Evolutionary conservation across 1,284 basidiomycete species (phyloP), one percentile per base, ranked within the genome.

Genomic region (Sparassis latifolia): DNA sequence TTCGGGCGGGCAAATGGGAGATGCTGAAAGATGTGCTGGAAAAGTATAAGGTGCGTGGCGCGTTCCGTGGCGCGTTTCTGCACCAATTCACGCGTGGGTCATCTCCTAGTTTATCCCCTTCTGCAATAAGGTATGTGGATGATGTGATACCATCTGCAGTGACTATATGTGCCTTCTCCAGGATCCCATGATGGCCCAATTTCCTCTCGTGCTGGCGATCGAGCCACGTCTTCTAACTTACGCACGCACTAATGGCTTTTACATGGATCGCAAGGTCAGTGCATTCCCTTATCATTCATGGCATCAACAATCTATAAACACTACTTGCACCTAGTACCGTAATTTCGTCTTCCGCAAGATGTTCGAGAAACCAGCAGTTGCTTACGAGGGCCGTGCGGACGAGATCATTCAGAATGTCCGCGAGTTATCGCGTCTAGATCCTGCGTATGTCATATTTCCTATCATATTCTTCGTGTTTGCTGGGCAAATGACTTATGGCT

Each of bases 281-380:
- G 35, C 43, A 49, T 48, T 54, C 50, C 42, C 35, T 48, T 33
- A 44, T 50, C 39, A 27, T 42, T 38, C 47, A 10, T 38, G 48
- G 44, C 39, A 49, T 39, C 49, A 31, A 33, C 47, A 41, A 53
- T 35, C 47, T 48, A 46, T 46, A 48, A 45, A 50, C 45, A 12
- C 27, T 46, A 40, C 39, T 48, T 38, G 47, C 47, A 51, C n/a
- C 37, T 56, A 88, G 85, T 86, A 89, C 62, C 84, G 85, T 44
- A 82, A 89, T 62, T 89, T 87, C 58, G 79, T 89, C 9, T 88
- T 88, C 62, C 82, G 86, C 49, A 86, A 86, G 65, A 87, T 89
- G 78, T 88, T 89, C 57, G 85, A 87, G 66, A 77, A 79, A 52
- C 73, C 76, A 40, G 62, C 75, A 12, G 65, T 72, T 5, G 66